Evolutionary conservation across 2,329 filamentous ascomycete species (phyloP).

Genomic region (Fusarium irregulare): DNA sequence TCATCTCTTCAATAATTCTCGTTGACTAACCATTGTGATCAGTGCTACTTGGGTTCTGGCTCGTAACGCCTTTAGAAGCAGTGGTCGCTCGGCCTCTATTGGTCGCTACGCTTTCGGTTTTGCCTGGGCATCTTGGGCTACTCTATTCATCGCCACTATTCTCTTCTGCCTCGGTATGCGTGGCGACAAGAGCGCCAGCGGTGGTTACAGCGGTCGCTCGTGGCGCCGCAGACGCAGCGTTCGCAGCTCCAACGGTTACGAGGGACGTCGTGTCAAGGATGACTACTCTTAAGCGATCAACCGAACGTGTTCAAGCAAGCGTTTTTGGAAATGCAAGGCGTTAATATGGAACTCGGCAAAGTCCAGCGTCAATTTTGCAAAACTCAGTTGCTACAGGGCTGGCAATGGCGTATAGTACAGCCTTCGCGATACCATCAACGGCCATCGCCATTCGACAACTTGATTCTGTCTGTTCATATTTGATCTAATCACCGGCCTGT

Average conservation of each 20-base stretch:
- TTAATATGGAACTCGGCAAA: neutral
- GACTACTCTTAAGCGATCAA: slow-evolving; percentile 66
- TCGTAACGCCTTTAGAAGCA: slow-evolving; percentile 71
- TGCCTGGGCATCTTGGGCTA: slow-evolving; percentile 77
- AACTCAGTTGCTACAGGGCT: neutral
- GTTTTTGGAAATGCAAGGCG: neutral
- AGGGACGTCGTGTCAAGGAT: slow-evolving; percentile 73
- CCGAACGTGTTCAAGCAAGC: neutral
- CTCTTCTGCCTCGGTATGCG: slow-evolving; percentile 74
- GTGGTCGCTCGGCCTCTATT: slow-evolving; percentile 67
- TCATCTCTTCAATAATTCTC: neutral
- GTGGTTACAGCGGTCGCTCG: slow-evolving; percentile 48
- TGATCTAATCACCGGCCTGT: neutral
- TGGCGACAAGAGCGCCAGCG: slow-evolving; percentile 55
- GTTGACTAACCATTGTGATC: slow-evolving; percentile 14
- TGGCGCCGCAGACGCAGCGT: slow-evolving; percentile 51
- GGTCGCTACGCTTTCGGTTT: slow-evolving; percentile 80
- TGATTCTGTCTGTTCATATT: slow-evolving; percentile 23
- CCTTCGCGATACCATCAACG: neutral
- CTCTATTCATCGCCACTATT: slow-evolving; percentile 72
- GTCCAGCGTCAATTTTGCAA: neutral
- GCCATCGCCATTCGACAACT: neutral
- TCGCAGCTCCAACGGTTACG: slow-evolving; percentile 53
- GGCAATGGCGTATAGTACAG: neutral
- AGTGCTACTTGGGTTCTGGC: slow-evolving; percentile 74